phyloP scores from a whole-genome alignment of 768 basidiomycete genomes.

The Dioszegia crocea region DNA sequence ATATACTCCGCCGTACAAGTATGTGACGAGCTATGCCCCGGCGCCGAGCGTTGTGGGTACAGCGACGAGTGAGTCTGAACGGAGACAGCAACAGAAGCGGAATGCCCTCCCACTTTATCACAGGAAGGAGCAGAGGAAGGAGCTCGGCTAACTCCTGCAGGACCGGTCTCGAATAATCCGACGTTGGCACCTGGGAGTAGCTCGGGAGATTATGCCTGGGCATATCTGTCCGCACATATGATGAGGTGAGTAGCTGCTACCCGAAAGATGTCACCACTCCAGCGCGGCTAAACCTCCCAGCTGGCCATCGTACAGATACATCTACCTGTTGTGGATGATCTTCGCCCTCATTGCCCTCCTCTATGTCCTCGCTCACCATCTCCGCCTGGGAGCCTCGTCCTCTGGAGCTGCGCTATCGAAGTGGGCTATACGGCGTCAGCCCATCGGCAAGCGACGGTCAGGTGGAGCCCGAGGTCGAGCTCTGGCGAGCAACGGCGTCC shows the following conservation, averaged over 20 bases:
- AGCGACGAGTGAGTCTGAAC: slow-evolving; percentile 36
- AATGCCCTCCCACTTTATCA: neutral
- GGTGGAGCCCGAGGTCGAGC: slow-evolving; percentile 21
- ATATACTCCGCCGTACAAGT: slow-evolving; percentile 44
- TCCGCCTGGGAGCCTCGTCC: slow-evolving; percentile 41
- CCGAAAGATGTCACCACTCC: too few relatives aligned
- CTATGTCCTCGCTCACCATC: slow-evolving; percentile 44
- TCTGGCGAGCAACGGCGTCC: slow-evolving; percentile 63
- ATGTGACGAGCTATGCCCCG: slow-evolving; percentile 29
- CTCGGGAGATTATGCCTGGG: slow-evolving; percentile 41
- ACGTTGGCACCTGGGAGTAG: slow-evolving; percentile 34
- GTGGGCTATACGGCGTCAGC: slow-evolving; percentile 49
- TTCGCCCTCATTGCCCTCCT: slow-evolving; percentile 35
- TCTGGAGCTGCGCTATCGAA: slow-evolving; percentile 59
- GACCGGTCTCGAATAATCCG: slow-evolving; percentile 31
- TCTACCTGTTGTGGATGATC: slow-evolving; percentile 48
- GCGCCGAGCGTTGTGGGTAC: slow-evolving; percentile 31
- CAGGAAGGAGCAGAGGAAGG: neutral
- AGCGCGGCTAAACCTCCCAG: slow-evolving; percentile 24
- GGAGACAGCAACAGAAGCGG: too few relatives aligned
- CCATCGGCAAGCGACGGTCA: slow-evolving; percentile 27
- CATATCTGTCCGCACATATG: slow-evolving; percentile 46
- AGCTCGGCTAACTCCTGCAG: neutral
- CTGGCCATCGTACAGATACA: slow-evolving; percentile 46
- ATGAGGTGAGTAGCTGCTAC: slow-evolving; percentile 45